These are phyloP conservation scores for Candida sojae DNA, from an alignment of 1,139 yeast species.

Conservation along the genomic window DNA sequence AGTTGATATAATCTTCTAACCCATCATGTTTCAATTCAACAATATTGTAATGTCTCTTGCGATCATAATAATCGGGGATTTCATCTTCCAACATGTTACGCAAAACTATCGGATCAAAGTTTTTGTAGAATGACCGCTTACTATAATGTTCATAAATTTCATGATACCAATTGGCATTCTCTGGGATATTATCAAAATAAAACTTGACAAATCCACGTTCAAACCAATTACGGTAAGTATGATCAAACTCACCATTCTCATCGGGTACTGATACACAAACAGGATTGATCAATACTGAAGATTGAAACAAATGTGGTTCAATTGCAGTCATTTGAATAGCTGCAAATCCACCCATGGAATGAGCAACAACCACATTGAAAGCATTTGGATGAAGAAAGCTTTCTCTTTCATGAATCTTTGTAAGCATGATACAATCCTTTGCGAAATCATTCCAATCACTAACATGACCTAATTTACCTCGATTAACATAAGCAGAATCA, in stretches of 20 bases:
- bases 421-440: constrained; percentile 53
- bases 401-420: constrained; percentile 35
- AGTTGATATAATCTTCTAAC: constrained; percentile 12
- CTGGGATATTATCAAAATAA: constrained; percentile 13
- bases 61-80: constrained; percentile 30
- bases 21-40: constrained; percentile 15
- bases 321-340: constrained; percentile 49
- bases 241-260: constrained; percentile 14
- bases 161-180: constrained; percentile 21
- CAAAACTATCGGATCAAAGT: constrained; percentile 46
- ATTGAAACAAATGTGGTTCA: constrained; percentile 58
- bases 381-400: constrained; percentile 25
- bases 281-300: constrained; percentile 61
- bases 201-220: constrained; percentile 22
- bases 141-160: constrained; percentile 47
- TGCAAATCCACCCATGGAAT: constrained; percentile 70
- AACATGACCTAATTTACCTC: constrained; percentile 52
- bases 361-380: constrained; percentile 60
- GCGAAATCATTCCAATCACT: constrained; percentile 67
- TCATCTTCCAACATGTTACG: constrained; percentile 47
- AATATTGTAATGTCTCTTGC: constrained; percentile 36
- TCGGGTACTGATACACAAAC: constrained; percentile 34
- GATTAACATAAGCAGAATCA: constrained; percentile 60
- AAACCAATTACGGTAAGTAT: constrained; percentile 22
- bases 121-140: constrained; percentile 45